Evolutionary conservation across 441 rosid species (phyloP), one percentile per base, ranked within the genome.

Genomic region (Kokia cookei): DNA sequence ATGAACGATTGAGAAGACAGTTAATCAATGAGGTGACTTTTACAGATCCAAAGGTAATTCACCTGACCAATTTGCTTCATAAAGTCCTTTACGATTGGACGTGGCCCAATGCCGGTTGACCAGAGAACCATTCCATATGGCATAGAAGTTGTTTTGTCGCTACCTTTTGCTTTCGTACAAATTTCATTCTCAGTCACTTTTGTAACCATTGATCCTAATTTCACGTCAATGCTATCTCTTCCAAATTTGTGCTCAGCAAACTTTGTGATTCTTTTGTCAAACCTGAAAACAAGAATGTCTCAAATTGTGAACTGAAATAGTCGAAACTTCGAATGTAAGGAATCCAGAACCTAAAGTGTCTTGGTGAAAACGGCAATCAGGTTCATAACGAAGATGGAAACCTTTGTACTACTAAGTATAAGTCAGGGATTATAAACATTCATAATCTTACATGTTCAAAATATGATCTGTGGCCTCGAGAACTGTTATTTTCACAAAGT

Each of bases 11-110:
- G 22, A 3, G 40, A 7, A 14, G 3, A 55, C 1, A 42, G 26
- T 2, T 4, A n/a, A 37, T 54, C 48, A 40, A 47, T 69, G 14
- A 45, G 8, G 60, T 26, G 47, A 67, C 17, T 67, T 76, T 42
- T 61, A 32, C 62, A 13, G 58, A n/a, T 75, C 65, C 5, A 29
- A 64, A 43, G 68, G 22, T 29, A 71, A 53, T 76, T 80, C 58
- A 96, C 99, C 98, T 96, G 99, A 35, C 98, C 95, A 84, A 94
- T 82, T 81, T 91, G 93, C 85, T 88, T 82, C 99, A 96, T 96
- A 70, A 92, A 96, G 76, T 92, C 97, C 85, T 71, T 94, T 17
- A 92, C 82, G 58, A 92, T 94, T 63, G 98, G 92, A 68, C 84
- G 94, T 65, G 96, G 86, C 76, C 95, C 99, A 79, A 94, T 88